phyloP scores from a whole-genome alignment of 2,329 filamentous ascomycete species.

The Fusarium torreyae region DNA sequence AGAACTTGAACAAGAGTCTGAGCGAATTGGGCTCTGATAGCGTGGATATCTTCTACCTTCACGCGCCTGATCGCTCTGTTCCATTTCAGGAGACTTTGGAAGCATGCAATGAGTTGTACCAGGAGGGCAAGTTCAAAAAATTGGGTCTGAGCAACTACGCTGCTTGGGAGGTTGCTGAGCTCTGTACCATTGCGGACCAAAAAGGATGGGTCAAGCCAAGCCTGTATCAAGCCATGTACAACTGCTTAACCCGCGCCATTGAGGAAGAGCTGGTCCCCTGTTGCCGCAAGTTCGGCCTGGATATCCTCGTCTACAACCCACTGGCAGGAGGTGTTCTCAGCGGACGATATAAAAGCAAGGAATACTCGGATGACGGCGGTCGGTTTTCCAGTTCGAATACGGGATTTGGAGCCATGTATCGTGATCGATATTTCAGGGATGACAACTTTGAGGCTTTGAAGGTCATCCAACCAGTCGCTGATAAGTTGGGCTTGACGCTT shows the following conservation, averaged over 20 bases:
- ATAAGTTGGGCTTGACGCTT: slow-evolving; percentile 74
- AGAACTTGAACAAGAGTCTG: background rate
- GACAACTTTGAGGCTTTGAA: slow-evolving; percentile 69
- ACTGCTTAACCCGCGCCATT: slow-evolving; percentile 63
- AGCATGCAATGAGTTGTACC: slow-evolving; percentile 78
- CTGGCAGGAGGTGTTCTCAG: slow-evolving; percentile 79
- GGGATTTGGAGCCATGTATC: slow-evolving; percentile 23
- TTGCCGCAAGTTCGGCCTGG: slow-evolving; percentile 76
- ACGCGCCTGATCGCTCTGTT: slow-evolving; percentile 71
- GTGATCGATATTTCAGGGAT: slow-evolving; percentile 73
- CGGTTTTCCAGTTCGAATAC: slow-evolving; percentile 41
- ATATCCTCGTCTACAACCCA: slow-evolving; percentile 80
- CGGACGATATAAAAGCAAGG: slow-evolving; percentile 65
- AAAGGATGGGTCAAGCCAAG: slow-evolving; percentile 79
- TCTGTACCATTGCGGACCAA: slow-evolving; percentile 67
- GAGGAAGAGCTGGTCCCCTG: background rate
- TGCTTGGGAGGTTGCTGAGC: slow-evolving; percentile 81
- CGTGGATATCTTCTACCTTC: slow-evolving; percentile 39
- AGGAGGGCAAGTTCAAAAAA: slow-evolving; percentile 78
- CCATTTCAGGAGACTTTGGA: slow-evolving; percentile 79
- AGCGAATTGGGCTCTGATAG: background rate
- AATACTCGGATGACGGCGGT: slow-evolving; percentile 47
- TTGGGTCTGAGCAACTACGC: slow-evolving; percentile 81
- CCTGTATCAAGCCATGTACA: slow-evolving; percentile 83
- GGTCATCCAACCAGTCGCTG: slow-evolving; percentile 72